Base-by-base conservation (phyloP, 768 basidiomycete species). In the Naganishia randhawae region DNA sequence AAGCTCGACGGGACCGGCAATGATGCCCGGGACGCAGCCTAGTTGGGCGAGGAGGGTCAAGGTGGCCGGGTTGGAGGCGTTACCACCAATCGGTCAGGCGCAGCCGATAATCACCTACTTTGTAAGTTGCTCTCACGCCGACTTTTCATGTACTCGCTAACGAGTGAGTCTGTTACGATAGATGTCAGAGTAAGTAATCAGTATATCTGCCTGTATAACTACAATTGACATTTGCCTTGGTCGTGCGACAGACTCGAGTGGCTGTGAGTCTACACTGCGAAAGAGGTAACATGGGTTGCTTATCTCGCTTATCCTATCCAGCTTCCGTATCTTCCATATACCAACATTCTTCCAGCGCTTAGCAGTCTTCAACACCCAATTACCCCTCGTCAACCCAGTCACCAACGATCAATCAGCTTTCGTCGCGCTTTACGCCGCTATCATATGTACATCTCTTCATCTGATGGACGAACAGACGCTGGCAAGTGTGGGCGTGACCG, bases 311-410 rank as follows among this genome's bases (percentile, higher is more conserved):
- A 10, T 19, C 25, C 1, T 25, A 25, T 65, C 5, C 31, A 67
- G 66, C 29, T 41, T 67, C 54, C 66, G 66, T 9, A 42, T 54
- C 5, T 45, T 67, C 22, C 66, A 67, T 32, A 35, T 52, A 3
- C 66, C 66, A 19, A 67, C 66, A 6, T 67, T 67, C 55, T 42
- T 37, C 39, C 41, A 57, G 3, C 66, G 54, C 22, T 29, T 51
- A 6, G 31, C 5, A 13, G 41, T 57, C 14, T 67, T 67, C 41
- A 35, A 63, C 45, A 25, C 11, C 11, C 62, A 63, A 17, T 10
- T 63, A 45, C 62, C 62, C 11, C 45, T 63, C 11, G 41, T 50
- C 10, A 41, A 62, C 17, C 66, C 54, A 7, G n/a, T 67, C 6
- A 57, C 66, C 10, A 27, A 54, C 55, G 32, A 33, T 19, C 66